Percentiles rank a stretch among this genome's conserved stretches.
Conservation (phyloP, 1,139 yeast species). For the Suhomyces ambrosiae region DNA sequence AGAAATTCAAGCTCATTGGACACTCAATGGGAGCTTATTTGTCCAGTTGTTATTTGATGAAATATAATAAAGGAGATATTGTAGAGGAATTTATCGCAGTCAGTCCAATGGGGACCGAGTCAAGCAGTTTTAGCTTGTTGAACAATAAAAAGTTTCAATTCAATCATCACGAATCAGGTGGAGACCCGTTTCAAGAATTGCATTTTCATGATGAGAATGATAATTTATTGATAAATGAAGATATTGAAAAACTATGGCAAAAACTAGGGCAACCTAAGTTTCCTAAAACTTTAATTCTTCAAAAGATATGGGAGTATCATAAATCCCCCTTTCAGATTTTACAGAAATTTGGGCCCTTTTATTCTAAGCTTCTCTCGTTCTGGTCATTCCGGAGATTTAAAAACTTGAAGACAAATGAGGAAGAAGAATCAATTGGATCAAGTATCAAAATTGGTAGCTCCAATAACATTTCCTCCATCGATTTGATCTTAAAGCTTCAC, state of each 20-base stretch:
- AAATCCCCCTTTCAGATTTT: slow-evolving; percentile 45
- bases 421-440: slow-evolving; percentile 1
- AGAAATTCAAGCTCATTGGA: slow-evolving; percentile 35
- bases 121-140: slow-evolving; percentile 39
- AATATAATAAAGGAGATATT: slow-evolving; percentile 30
- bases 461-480: slow-evolving; percentile 11
- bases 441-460: background rate
- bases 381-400: slow-evolving; percentile 48
- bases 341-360: slow-evolving; percentile 43
- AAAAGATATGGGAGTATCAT: slow-evolving; percentile 42
- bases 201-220: slow-evolving; percentile 14
- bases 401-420: slow-evolving; percentile 26
- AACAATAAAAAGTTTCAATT: slow-evolving; percentile 34
- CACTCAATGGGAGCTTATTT: slow-evolving; percentile 53
- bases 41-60: slow-evolving; percentile 43
- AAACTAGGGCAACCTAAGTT: slow-evolving; percentile 42
- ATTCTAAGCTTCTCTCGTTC: slow-evolving; percentile 42
- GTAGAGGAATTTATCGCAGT: slow-evolving; percentile 34
- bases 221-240: slow-evolving; percentile 23
- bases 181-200: slow-evolving; percentile 24
- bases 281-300: slow-evolving; percentile 37
- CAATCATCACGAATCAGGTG: slow-evolving; percentile 34
- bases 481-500: slow-evolving; percentile 41
- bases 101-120: slow-evolving; percentile 53
- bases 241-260: slow-evolving; percentile 33